phyloP scores from a whole-genome alignment of 768 basidiomycete species.

The Lactifluus hygrophoroides region DNA sequence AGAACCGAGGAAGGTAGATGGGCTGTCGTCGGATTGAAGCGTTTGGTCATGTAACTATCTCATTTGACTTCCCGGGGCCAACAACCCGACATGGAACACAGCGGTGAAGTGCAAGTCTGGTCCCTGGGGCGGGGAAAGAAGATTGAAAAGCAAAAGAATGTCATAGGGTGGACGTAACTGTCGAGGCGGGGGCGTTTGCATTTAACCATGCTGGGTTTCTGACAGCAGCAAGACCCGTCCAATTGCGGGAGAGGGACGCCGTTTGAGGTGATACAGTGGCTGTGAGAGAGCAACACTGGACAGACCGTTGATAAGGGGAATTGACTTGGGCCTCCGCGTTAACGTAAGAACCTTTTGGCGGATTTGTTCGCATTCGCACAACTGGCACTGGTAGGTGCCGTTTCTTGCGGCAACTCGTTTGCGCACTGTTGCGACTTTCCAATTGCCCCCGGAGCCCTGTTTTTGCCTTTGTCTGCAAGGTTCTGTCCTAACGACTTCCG shows the following conservation, averaged over 20 bases:
- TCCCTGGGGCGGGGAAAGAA: too few species aligned
- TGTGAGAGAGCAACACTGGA: neutral
- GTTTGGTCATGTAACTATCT: neutral
- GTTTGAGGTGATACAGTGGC: neutral
- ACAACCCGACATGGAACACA: neutral
- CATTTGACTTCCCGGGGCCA: neutral
- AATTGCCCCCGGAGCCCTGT: neutral
- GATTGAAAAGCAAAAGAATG: neutral
- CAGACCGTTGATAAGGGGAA: neutral
- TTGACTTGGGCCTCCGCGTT: neutral
- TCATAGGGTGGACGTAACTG: neutral
- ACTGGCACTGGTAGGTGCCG: too few species aligned
- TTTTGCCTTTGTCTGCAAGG: neutral
- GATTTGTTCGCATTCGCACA: neutral
- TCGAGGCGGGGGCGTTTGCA: neutral
- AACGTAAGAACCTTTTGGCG: neutral
- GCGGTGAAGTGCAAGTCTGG: neutral
- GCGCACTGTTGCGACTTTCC: too few species aligned
- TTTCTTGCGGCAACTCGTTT: neutral
- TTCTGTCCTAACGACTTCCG: neutral
- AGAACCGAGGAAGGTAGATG: too few species aligned
- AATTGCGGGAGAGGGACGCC: constrained; percentile 4
- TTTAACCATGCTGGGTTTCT: constrained; percentile 15
- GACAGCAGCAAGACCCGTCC: neutral
- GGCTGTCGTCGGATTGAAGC: too few species aligned